Evolutionary conservation across 768 basidiomycete genomes (phyloP).

Genomic region (Candolleomyces eurysporus): DNA sequence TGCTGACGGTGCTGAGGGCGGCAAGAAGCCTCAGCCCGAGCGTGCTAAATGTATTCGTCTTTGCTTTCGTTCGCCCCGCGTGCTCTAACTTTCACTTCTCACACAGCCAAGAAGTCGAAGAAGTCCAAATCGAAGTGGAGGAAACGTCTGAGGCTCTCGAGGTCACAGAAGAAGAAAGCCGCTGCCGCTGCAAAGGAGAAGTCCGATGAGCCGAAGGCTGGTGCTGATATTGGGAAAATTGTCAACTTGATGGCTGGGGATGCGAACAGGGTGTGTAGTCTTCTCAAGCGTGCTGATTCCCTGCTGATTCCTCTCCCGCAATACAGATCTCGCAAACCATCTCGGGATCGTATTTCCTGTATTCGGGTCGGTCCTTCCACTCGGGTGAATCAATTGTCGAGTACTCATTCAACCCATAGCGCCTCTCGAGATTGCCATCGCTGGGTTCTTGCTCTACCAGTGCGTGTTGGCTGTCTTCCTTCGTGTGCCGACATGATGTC

Average conservation of each 20-base stretch:
- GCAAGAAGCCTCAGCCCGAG: slow-evolving; percentile 32
- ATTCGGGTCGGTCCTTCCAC: slow-evolving; percentile 46
- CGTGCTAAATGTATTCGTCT: neutral
- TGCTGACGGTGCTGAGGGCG: slow-evolving; percentile 18
- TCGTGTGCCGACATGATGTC: too few species aligned
- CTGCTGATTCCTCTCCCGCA: neutral
- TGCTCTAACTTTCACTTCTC: too few species aligned
- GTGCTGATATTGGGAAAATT: slow-evolving; percentile 87
- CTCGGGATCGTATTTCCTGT: slow-evolving; percentile 62
- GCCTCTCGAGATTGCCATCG: slow-evolving; percentile 78
- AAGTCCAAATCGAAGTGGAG: slow-evolving; percentile 1
- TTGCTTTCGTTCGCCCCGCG: neutral
- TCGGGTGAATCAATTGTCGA: neutral
- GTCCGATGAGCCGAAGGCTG: slow-evolving; percentile 60
- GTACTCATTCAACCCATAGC: slow-evolving; percentile 31
- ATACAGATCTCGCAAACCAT: slow-evolving; percentile 47
- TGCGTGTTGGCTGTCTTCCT: slow-evolving; percentile 27
- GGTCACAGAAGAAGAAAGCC: slow-evolving; percentile 6
- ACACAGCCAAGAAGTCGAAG: neutral
- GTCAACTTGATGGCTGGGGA: slow-evolving; percentile 88
- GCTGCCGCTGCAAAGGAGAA: neutral
- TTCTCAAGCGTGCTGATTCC: neutral
- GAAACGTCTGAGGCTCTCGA: neutral
- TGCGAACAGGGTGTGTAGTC: slow-evolving; percentile 44
- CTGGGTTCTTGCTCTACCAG: slow-evolving; percentile 75